These are phyloP conservation scores for Bipolaris victoriae DNA, from an alignment of 2,329 filamentous ascomycete genomes.

Conservation along the genomic window DNA sequence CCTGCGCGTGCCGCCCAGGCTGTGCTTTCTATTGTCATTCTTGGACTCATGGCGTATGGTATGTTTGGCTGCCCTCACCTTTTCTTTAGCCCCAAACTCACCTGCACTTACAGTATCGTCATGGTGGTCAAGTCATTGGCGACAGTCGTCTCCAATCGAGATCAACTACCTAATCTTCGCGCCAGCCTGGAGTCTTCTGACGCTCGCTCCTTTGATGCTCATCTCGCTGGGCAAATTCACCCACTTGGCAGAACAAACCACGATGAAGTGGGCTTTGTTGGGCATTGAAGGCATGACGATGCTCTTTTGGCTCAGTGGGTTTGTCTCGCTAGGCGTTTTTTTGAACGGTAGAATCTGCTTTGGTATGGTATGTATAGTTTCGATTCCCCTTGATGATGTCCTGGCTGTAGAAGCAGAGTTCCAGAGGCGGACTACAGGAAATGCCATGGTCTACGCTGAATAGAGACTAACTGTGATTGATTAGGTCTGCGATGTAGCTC, in stretches of 20 bases:
- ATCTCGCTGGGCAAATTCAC: slow-evolving; percentile 64
- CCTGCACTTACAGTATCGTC: slow-evolving; percentile 58
- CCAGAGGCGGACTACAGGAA: neutral
- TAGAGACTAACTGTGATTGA: neutral
- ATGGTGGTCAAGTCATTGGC: slow-evolving; percentile 60
- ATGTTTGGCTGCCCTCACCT: neutral
- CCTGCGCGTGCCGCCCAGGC: slow-evolving; percentile 71
- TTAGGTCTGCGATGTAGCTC: slow-evolving; percentile 62
- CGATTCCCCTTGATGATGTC: neutral
- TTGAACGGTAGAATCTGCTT: slow-evolving; percentile 65
- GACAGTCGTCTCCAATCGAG: slow-evolving; percentile 59
- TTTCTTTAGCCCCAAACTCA: neutral
- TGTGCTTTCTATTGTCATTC: slow-evolving; percentile 73
- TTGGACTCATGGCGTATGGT: slow-evolving; percentile 79
- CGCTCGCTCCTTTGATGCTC: slow-evolving; percentile 71
- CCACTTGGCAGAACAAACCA: slow-evolving; percentile 50
- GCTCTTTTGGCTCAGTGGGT: slow-evolving; percentile 89
- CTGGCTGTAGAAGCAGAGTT: neutral
- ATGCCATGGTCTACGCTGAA: neutral
- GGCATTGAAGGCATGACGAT: slow-evolving; percentile 74
- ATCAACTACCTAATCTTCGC: slow-evolving; percentile 83
- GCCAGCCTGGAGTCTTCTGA: slow-evolving; percentile 73
- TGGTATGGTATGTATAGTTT: slow-evolving; percentile 40
- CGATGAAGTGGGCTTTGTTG: slow-evolving; percentile 66
- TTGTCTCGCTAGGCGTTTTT: slow-evolving; percentile 74